These are phyloP conservation scores for Amanita molliuscula DNA, from an alignment of 768 basidiomycete species.

Conservation along the genomic window DNA sequence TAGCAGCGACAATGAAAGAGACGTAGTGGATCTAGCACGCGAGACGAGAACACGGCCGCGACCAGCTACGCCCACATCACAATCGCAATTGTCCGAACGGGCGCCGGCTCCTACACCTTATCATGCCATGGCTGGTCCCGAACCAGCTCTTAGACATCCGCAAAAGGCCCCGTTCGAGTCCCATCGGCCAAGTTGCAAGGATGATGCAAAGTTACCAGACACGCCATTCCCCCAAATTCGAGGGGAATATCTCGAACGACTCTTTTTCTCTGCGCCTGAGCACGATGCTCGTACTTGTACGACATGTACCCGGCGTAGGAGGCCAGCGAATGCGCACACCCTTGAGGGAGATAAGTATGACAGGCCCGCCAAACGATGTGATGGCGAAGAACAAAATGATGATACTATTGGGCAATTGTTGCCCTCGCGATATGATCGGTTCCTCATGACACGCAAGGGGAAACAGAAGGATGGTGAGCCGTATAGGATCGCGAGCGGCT, in stretches of 20 bases:
- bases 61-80: slow-evolving; percentile 3
- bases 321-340: slow-evolving; percentile 8
- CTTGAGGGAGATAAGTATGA: slow-evolving; percentile 8
- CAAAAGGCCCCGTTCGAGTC: background rate
- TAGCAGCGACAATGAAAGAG: background rate
- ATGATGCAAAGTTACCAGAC: slow-evolving; percentile 10
- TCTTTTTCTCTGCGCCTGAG: slow-evolving; percentile 75
- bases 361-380: background rate
- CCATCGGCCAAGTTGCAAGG: background rate
- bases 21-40: background rate
- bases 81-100: slow-evolving; percentile 11
- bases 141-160: background rate
- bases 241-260: slow-evolving; percentile 62
- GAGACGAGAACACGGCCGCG: background rate
- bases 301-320: slow-evolving; percentile 46
- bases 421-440: slow-evolving; percentile 12
- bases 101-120: slow-evolving; percentile 26
- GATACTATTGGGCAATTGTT: slow-evolving; percentile 12
- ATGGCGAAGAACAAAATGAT: slow-evolving; percentile 7
- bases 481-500: slow-evolving; percentile 3
- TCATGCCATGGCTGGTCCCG: slow-evolving; percentile 16
- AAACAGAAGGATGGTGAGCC: slow-evolving; percentile 1
- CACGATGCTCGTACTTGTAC: slow-evolving; percentile 65
- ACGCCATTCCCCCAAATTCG: slow-evolving; percentile 79
- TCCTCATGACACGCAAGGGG: slow-evolving; percentile 4